Conservation (phyloP, 2,329 filamentous ascomycete genomes). For the Fusarium transvaalense region DNA sequence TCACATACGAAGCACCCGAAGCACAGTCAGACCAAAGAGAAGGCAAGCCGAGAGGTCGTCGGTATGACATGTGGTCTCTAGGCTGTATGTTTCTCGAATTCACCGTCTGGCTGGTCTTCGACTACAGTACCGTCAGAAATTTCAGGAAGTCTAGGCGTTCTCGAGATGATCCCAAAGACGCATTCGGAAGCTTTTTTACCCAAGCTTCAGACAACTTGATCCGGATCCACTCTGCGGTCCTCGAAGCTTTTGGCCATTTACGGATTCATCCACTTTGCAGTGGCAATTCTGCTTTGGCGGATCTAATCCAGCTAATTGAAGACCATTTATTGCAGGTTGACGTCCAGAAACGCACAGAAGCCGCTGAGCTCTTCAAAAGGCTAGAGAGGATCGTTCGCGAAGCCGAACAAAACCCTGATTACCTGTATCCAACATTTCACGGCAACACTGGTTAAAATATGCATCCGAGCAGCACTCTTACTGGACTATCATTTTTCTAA, state of each 20-base stretch:
- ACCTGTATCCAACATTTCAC: background rate
- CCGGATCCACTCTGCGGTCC: conserved; percentile 11
- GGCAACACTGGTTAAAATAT: too few species aligned
- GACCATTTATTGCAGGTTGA: background rate
- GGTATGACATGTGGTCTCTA: conserved; percentile 37
- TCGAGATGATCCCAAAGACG: conserved; percentile 5
- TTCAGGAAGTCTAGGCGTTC: conserved; percentile 13
- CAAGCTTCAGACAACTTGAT: background rate
- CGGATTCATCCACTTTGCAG: conserved; percentile 1
- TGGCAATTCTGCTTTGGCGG: conserved; percentile 4
- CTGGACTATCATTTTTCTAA: too few species aligned
- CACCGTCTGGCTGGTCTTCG: conserved; percentile 28
- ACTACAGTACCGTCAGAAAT: background rate
- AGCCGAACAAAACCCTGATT: background rate
- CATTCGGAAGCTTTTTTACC: conserved; percentile 21
- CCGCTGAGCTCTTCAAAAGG: background rate
- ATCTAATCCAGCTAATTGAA: conserved; percentile 15
- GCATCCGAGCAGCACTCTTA: too few species aligned
- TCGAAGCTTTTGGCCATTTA: background rate
- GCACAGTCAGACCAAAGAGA: conserved; percentile 1
- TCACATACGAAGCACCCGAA: conserved; percentile 36
- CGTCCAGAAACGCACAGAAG: background rate
- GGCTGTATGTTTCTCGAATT: conserved; percentile 39
- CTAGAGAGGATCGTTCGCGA: background rate
- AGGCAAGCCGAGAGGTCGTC: conserved; percentile 3